Base-by-base conservation (phyloP, 2,329 filamentous ascomycete genomes). In the Colletotrichum chlorophyti region DNA sequence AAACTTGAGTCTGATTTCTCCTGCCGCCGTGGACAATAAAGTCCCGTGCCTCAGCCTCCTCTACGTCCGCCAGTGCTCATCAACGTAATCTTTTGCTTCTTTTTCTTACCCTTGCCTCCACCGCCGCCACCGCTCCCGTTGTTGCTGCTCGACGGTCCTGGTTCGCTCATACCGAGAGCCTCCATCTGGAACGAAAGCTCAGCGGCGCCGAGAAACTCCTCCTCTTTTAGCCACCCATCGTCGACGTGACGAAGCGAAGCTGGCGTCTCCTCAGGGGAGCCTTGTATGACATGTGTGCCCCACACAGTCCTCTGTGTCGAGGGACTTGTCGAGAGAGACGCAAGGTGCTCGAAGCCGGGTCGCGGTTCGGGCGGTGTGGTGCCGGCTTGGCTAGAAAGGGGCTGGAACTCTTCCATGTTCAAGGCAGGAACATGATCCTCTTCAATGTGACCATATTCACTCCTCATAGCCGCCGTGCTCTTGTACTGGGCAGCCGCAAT, bases 201-300 rank as follows among this genome's bases (percentile, higher is more conserved):
- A 2, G 84, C 82, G 4, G 77, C 76, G 1, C 74, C 78, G 14
- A 96, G 70, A 54, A 97, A 85, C 55, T 89, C 87, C 67, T 96
- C 91, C 2, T 88, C 91, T 65, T 91, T 88, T 14, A 94, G 77
- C 93, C 93, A 97, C 0, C 93, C 94, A 70, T 97, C 93, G 61
- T 93, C 86, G 1, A 74, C 61, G 3, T 80, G 70, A 23, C 55
- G 45, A 2, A 32, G 31, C 9, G 50, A 32, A 4, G 27, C 19
- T 6, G 51, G 42, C 24, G 73, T 73, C 24, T 86, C 66, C 10
- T 83, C 81, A 2, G 87, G 85, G 4, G 85, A 87, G 1, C 76
- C 76, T 0, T 86, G 77, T 3, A 96, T 76, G 0, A 83, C 86
- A 4, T 84, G 81, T 1, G 94, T 98, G n/a, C 94, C 94, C 94